Evolutionary conservation across 202 grass and related monocot species (phyloP), one percentile per base, ranked within the genome.

Genomic region (Setaria viridis): DNA sequence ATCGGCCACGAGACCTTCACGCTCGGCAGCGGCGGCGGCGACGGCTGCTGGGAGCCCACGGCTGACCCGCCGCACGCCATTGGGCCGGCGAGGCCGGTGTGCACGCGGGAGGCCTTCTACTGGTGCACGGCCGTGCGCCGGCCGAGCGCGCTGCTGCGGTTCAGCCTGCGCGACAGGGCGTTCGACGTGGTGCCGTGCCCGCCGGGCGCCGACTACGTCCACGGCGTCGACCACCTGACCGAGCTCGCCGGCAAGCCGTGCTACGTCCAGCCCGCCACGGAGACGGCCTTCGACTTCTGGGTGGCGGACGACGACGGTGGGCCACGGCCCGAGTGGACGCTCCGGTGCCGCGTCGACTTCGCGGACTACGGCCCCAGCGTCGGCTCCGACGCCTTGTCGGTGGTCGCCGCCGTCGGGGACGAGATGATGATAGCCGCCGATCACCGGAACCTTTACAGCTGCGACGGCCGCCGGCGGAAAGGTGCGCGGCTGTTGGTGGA

Each of bases 1-100:
- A 85, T 85, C 20, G 56, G 76, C 30, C 76, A 80, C 33, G 76
- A 86, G 55, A 6, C 9, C 55, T 58, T 58, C 55, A 58, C 55
- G 55, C 55, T 58, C 55, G 55, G 20, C 20, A 7, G 0, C 55
- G 6, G 5, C 53, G 6, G 19, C 55, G 7, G 39, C 39, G 39
- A 5, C 5, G 39, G 51, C 2, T 9, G 7, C 19, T 58, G 55
- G 55, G 55, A 58, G 55, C 19, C 20, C 54, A 51, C 70, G 2
- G 63, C 9, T 2, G 30, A 59, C 30, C 83, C 32, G 6, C 76
- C 76, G 33, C 43, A 4, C n/a, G 5, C 43, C 10, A 64, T 86
- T 33, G 32, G 2, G 0, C 0, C 4, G 0, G 21, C 15, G 15
- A 16, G 15, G n/a, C 67, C 84, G 21, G 30, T 64, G 5, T 80